These are phyloP conservation scores for Mariannaea sp. DNA, from an alignment of 2,329 filamentous ascomycete species.

Conservation along the genomic window DNA sequence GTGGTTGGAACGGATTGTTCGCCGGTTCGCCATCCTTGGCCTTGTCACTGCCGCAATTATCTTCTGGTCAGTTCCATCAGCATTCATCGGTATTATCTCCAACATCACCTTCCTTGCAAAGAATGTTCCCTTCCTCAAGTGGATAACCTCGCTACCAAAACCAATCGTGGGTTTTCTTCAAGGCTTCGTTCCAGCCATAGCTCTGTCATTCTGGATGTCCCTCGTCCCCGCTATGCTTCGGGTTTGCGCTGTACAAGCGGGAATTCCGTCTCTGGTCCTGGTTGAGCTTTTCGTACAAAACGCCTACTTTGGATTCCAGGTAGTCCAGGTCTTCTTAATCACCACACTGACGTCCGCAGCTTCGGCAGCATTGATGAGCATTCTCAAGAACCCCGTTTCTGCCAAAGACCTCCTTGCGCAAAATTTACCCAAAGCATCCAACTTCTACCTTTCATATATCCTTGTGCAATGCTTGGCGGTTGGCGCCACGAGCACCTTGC, in stretches of 20 bases:
- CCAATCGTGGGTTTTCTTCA: slow-evolving; percentile 81
- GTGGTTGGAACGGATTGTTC: slow-evolving; percentile 83
- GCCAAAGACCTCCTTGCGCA: slow-evolving; percentile 69
- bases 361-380: slow-evolving; percentile 66
- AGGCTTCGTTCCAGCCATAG: slow-evolving; percentile 79
- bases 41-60: slow-evolving; percentile 79
- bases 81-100: slow-evolving; percentile 81
- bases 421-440: slow-evolving; percentile 81
- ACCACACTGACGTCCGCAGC: slow-evolving; percentile 83
- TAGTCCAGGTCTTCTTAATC: slow-evolving; percentile 90
- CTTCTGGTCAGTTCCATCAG: slow-evolving; percentile 82
- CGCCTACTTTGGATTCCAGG: slow-evolving; percentile 87
- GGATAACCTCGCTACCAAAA: slow-evolving; percentile 71
- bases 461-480: slow-evolving; percentile 87
- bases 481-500: slow-evolving; percentile 74
- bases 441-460: slow-evolving; percentile 95
- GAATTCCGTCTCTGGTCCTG: slow-evolving; percentile 77
- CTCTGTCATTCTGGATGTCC: slow-evolving; percentile 83
- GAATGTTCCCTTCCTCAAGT: slow-evolving; percentile 70
- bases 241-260: slow-evolving; percentile 75
- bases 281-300: slow-evolving; percentile 91
- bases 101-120: slow-evolving; percentile 75
- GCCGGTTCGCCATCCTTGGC: slow-evolving; percentile 69
- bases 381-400: slow-evolving; percentile 64
- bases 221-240: slow-evolving; percentile 83